phyloP scores from a whole-genome alignment of 768 basidiomycete species.

The Suillus placidus region DNA sequence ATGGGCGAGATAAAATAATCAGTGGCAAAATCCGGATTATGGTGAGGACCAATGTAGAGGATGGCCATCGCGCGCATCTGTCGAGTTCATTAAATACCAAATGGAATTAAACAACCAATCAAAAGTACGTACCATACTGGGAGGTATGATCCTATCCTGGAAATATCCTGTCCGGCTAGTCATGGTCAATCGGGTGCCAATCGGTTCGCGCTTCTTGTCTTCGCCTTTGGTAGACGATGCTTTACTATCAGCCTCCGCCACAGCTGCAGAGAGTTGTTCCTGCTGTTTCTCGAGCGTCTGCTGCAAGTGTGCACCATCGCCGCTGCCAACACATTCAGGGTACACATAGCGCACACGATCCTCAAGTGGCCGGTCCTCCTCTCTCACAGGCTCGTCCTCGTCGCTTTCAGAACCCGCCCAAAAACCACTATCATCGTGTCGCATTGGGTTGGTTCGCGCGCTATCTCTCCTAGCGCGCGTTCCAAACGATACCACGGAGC shows the following conservation, averaged over 20 bases:
- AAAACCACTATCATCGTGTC: conserved; percentile 48
- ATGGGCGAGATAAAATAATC: conserved; percentile 98
- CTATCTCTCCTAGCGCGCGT: conserved; percentile 7
- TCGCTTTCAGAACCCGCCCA: conserved; percentile 57
- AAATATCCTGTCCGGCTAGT: conserved; percentile 92
- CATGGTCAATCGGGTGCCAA: conserved; percentile 92
- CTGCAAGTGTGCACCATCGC: conserved; percentile 24
- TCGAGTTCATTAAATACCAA: conserved; percentile 8
- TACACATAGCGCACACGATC: conserved; percentile 72
- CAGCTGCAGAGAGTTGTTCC: conserved; percentile 51
- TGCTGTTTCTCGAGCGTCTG: conserved; percentile 52
- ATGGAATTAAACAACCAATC: not conserved
- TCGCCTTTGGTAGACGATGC: conserved; percentile 37
- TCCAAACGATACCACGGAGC: conserved; percentile 29
- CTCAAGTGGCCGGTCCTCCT: conserved; percentile 75
- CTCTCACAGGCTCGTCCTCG: conserved; percentile 50
- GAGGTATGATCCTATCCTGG: conserved; percentile 91
- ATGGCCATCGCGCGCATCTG: conserved; percentile 99
- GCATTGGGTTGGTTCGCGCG: not conserved
- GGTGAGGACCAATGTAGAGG: conserved; percentile 91
- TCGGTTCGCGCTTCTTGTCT: conserved; percentile 53
- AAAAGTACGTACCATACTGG: conserved; percentile 80
- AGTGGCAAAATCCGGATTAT: conserved; percentile 90
- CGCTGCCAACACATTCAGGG: conserved; percentile 20
- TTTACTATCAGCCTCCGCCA: conserved; percentile 52